Evolutionary conservation across 1,284 basidiomycete species (phyloP).

Genomic region (Irpex sp.): DNA sequence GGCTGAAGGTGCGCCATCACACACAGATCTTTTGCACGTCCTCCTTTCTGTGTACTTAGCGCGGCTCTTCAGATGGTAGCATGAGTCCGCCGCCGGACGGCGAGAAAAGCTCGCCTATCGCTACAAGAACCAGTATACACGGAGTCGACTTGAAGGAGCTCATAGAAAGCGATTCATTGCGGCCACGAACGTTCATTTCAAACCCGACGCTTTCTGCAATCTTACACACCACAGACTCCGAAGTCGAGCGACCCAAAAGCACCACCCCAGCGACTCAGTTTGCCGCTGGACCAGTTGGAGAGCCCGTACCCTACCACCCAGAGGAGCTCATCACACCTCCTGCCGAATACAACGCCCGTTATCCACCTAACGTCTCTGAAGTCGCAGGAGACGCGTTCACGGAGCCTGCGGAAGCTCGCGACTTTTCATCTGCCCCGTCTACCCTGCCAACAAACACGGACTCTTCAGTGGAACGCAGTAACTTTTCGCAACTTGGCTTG

Average conservation of each 20-base stretch:
- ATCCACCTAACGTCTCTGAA: conserved; percentile 27
- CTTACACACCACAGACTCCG: not conserved
- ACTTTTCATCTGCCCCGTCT: conserved; percentile 8
- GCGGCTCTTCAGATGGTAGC: not conserved
- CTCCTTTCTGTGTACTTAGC: not conserved
- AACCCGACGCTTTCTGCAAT: conserved; percentile 4
- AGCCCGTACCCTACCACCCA: conserved; percentile 15
- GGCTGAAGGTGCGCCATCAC: not conserved
- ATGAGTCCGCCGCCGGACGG: not conserved
- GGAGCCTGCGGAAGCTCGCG: conserved; percentile 9
- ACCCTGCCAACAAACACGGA: not conserved
- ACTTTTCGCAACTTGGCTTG: conserved; percentile 43
- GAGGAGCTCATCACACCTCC: conserved; percentile 1
- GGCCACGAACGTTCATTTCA: conserved; percentile 21
- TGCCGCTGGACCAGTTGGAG: conserved; percentile 18
- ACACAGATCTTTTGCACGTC: not conserved
- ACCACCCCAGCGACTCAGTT: conserved; percentile 11
- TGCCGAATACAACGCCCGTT: conserved; percentile 22
- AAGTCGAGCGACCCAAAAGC: not conserved
- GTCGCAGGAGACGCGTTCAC: conserved; percentile 27
- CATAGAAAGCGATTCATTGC: conserved; percentile 17
- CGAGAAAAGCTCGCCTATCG: not conserved
- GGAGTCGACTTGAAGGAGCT: conserved; percentile 28
- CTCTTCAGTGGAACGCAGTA: conserved; percentile 8
- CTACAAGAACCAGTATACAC: conserved; percentile 4